Base-by-base conservation (phyloP, 225 moss, liverwort and hornwort species). In the Physcomitrium patens region DNA sequence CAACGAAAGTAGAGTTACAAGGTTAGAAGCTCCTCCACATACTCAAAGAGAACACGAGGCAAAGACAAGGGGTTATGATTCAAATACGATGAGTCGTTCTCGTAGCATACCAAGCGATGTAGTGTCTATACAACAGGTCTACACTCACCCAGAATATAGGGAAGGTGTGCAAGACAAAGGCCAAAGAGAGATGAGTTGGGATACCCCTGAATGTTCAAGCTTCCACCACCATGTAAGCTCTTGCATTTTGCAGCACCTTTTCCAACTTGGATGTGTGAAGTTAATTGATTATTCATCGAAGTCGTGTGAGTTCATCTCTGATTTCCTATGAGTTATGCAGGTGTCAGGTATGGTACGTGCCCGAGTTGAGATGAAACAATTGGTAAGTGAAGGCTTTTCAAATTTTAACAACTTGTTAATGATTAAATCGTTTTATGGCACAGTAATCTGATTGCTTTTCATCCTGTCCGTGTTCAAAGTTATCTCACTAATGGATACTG, bases 151-250 rank as follows among this genome's bases (percentile, higher is more conserved):
- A 26, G 73, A 64, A 14, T 17, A 68, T 22, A 77, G 53, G 60
- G 45, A 73, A 54, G 67, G 69, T 63, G 64, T 63, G 24, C 77
- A 70, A 17, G 54, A 53, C 16, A 67, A 47, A 56, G 73, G 41
- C 45, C 76, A 67, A 50, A 72, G 54, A 8, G 77, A 64, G 74
- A 60, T 58, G 69, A 65, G 77, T 41, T 84, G 84, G 84, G 84
- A 84, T n/a, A 80, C 84, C 6, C 84, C 84, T 6, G 84, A 84
- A 50, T 81, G 73, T 24, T 65, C 81, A 74, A 78, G 75, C 74
- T 84, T 84, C 62, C 77, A 78, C 50, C 74, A 80, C 56, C 77
- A 81, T 44, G 84, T 84, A 73, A 61, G 69, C 50, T 62, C 28
- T 6, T 61, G 65, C 13, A 24, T 65, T 56, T 9, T n/a, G 27